phyloP scores from a whole-genome alignment of 805 yeast species.

The Suhomyces prunicola region DNA sequence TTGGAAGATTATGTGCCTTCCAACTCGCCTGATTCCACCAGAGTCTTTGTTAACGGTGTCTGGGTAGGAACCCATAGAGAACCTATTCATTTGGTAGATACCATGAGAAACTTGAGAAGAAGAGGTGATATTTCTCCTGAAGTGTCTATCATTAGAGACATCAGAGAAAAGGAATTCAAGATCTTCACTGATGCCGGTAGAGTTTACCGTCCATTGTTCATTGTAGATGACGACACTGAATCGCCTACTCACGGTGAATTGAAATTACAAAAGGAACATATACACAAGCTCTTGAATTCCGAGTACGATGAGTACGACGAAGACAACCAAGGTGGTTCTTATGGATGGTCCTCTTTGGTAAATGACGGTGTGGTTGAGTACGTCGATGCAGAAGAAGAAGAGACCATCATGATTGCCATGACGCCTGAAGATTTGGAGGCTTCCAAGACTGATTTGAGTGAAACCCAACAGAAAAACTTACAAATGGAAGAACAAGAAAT shows the following conservation, averaged over 20 bases:
- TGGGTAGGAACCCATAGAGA: conserved; percentile 99
- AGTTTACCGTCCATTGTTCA: conserved; percentile 92
- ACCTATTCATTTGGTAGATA: conserved; percentile 86
- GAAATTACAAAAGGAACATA: conserved; percentile 80
- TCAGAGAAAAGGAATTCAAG: conserved; percentile 93
- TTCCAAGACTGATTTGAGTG: conserved; percentile 41
- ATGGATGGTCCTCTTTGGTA: conserved; percentile 83
- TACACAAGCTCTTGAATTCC: conserved; percentile 61
- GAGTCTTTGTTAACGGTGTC: conserved; percentile 96
- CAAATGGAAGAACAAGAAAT: conserved; percentile 45
- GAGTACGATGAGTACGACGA: conserved; percentile 61
- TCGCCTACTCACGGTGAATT: conserved; percentile 72
- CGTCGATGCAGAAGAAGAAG: conserved; percentile 98
- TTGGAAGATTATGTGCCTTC: conserved; percentile 93
- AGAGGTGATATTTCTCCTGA: conserved; percentile 94
- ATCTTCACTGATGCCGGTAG: conserved; percentile 98
- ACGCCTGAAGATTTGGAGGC: conserved; percentile 93
- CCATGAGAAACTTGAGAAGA: conserved; percentile 88
- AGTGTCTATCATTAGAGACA: conserved; percentile 94
- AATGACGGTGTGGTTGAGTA: conserved; percentile 90
- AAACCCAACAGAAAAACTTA: conserved; percentile 41
- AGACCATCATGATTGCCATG: conserved; percentile 98
- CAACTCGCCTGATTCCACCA: conserved; percentile 83
- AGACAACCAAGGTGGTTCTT: conserved; percentile 49
- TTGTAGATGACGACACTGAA: conserved; percentile 82